Evolutionary conservation across 1,284 basidiomycete species (phyloP).

Genomic region (Rhodotorula sp.): DNA sequence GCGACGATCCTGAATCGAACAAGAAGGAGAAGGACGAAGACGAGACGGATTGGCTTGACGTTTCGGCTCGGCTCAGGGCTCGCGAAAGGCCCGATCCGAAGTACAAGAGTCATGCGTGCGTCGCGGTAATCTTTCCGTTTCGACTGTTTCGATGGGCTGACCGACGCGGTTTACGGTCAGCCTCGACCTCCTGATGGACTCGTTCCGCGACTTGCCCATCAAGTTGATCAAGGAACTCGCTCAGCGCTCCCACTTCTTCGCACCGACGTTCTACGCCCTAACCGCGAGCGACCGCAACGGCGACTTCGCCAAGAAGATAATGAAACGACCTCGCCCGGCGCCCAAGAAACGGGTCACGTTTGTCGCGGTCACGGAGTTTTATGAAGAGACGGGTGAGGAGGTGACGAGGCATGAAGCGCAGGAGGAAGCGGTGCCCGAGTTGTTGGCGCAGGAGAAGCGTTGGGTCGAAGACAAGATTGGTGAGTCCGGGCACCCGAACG

Average conservation of each 20-base stretch:
- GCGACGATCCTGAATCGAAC: neutral
- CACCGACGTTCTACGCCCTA: slow-evolving; percentile 13
- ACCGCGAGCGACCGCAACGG: neutral
- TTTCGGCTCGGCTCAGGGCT: neutral
- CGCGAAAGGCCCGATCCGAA: neutral
- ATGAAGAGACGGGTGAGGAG: neutral
- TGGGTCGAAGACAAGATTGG: slow-evolving; percentile 21
- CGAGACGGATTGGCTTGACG: slow-evolving; percentile 13
- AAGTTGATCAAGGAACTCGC: slow-evolving; percentile 2
- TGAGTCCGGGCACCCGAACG: slow-evolving; percentile 1
- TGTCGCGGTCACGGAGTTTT: neutral
- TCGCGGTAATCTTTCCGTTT: too few relatives aligned
- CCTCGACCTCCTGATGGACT: slow-evolving; percentile 20
- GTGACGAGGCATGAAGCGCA: neutral
- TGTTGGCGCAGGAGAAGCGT: slow-evolving; percentile 19
- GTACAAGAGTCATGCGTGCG: slow-evolving; percentile 23
- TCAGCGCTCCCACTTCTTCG: neutral
- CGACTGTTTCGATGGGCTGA: too few relatives aligned
- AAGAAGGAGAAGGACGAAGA: neutral
- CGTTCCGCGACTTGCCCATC: slow-evolving; percentile 17
- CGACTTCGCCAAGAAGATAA: slow-evolving; percentile 5
- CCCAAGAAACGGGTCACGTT: slow-evolving; percentile 12
- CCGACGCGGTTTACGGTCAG: too few relatives aligned
- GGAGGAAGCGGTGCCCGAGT: slow-evolving; percentile 9
- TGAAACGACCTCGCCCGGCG: slow-evolving; percentile 17